Evolutionary conservation across 2,329 filamentous ascomycete genomes (phyloP), one percentile per base, ranked within the genome.

Genomic region (Aspergillus sp.): DNA sequence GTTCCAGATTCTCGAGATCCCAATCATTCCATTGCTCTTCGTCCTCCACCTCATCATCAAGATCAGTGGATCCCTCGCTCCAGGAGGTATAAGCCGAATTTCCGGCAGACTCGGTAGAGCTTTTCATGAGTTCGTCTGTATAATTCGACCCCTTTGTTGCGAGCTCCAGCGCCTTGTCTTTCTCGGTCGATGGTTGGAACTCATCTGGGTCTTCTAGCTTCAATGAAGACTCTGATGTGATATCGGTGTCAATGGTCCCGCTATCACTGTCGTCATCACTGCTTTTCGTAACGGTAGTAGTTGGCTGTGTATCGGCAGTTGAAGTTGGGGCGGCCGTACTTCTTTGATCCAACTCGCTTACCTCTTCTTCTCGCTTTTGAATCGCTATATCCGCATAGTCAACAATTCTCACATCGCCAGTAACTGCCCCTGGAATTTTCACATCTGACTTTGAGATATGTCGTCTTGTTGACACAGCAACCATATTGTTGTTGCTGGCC

Each of bases 1-100:
- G 38, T 9, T 55, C n/a, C 38, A 55, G 23, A 8, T 55, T n/a
- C 21, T 41, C 36, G 3, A 43, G 15, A 21, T 45, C 38, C 52
- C 52, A 55, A 17, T 55, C 52, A 28, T 55, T 55, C 52, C 52
- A 55, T 43, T 55, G 38, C 21, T 55, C 52, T 9, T 55, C 52
- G 10, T 55, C 52, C 8, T 55, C 52, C 38, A 45, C 4, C 38
- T 55, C 52, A n/a, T 55, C 15, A 25, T 36, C 41, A 8, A 55
- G 17, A 13, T 55, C 21, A 4, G 52, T 55, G 13, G 52, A 55
- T 13, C 52, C 52, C 13, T 55, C 52, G 30, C 52, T 55, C 52
- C 52, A 55, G n/a, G 52, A 41, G 12, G 52, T 55, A 30, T 55
- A 55, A 4, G 52, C 52, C 10, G 52, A 55, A 12, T 55, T 55